Conservation (phyloP, 2,329 filamentous ascomycete species). For the Aspergillus flavus region DNA sequence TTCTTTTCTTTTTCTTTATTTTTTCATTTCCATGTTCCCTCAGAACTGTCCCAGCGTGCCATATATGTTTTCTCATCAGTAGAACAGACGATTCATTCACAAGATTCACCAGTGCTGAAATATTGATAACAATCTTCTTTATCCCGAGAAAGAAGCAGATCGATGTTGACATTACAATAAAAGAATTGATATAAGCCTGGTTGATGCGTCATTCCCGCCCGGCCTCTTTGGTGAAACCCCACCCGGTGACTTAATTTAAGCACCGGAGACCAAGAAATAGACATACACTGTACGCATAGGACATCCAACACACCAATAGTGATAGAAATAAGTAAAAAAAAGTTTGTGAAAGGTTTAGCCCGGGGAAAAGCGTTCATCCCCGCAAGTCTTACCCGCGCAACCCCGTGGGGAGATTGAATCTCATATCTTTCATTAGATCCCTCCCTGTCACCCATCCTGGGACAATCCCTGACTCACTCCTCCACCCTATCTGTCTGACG, state of each 20-base stretch:
- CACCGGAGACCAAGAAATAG: no score
- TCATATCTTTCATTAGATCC: neutral
- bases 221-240: no score
- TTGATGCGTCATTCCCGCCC: no score
- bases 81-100: fast-evolving
- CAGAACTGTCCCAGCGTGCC: neutral
- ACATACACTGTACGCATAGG: no score
- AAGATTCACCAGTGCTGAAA: no score
- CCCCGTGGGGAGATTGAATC: neutral
- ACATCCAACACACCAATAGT: no score
- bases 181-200: no score
- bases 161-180: no score
- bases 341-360: neutral
- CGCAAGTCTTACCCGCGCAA: neutral
- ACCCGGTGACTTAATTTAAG: no score
- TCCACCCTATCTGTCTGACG: neutral
- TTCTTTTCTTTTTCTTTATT: neutral
- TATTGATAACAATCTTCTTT: no score
- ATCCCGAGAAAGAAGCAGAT: no score
- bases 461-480: neutral
- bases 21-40: no score
- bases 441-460: neutral
- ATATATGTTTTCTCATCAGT: neutral
- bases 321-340: neutral
- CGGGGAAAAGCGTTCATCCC: neutral